Evolutionary conservation across 116 monocot species (phyloP), one percentile per base, ranked within the genome.

Genomic region (Trichopus zeylanicus): DNA sequence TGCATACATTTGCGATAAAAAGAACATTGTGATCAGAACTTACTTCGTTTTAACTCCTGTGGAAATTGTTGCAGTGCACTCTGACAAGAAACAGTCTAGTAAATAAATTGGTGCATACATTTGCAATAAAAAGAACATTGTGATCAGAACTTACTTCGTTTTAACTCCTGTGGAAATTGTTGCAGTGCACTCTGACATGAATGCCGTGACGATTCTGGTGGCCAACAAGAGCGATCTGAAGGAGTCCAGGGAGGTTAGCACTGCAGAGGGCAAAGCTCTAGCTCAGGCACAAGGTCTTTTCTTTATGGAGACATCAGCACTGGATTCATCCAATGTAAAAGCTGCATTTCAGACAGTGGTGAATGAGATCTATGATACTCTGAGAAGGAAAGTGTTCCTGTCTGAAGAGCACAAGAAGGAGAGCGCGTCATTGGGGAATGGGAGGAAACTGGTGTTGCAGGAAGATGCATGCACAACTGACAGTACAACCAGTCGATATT

Each of bases 151-250:
- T 59, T 25, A 18, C 29, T 39, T 51, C 4, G 38, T 37, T 46
- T 16, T 9, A 12, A 20, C 34, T 35, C 10, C 7, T 5, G 10
- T 35, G 34, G 5, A 6, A 5, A 35, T 35, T 49, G 46, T 51
- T 26, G 47, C 70, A 75, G 77, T 67, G 51, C 77, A 77, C 42
- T 77, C 77, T 19, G 77, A 77, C 28, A 77, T 77, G 77, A 77
- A 77, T 46, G 77, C 72, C 23, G 72, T 77, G 15, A 77, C 77
- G 5, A 77, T 77, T 52, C 67, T 77, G 57, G 77, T 77, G 26
- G 77, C 72, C 15, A 77, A 77, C 58, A 77, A 77, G 62, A 72
- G 46, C 3, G 77, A 77, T 63, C 58, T 77, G 15, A 57, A 67
- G 57, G 77, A 77, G 49, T 63, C 71, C 21, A 71, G 77, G n/a